These are phyloP conservation scores for Lavandula angustifolia DNA, from an alignment of 257 asterid genomes.

Conservation along the genomic window DNA sequence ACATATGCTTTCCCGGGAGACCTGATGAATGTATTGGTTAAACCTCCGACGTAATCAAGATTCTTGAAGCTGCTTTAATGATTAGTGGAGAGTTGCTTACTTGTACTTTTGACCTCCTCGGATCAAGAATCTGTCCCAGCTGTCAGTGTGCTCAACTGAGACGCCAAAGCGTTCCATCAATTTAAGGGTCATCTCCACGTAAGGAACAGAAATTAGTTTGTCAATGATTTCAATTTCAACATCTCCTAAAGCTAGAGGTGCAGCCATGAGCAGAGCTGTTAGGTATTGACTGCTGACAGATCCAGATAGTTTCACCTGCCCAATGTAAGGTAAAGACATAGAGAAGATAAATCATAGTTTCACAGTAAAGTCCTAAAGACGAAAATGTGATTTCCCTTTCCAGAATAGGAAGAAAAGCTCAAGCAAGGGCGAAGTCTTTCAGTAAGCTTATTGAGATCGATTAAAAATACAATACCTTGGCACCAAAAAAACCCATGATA, in stretches of 20 bases:
- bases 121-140: conserved; percentile 85
- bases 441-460: background rate
- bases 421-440: background rate
- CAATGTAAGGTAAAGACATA: conserved; percentile 20
- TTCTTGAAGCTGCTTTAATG: conserved; percentile 22
- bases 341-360: conserved; percentile 16
- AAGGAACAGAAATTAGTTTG: conserved; percentile 91
- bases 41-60: conserved; percentile 15
- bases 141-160: conserved; percentile 73
- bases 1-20: conserved; percentile 96
- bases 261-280: conserved; percentile 97
- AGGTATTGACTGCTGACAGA: conserved; percentile 94
- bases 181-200: conserved; percentile 96
- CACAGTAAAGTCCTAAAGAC: background rate
- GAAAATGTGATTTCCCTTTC: background rate
- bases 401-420: conserved; percentile 11
- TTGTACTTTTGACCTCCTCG: conserved; percentile 93
- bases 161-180: conserved; percentile 99
- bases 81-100: conserved; percentile 46
- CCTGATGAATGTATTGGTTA: conserved; percentile 40
- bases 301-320: conserved; percentile 97
- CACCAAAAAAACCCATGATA: background rate
- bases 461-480: conserved; percentile 14
- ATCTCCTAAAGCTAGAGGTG: conserved; percentile 88
- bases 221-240: conserved; percentile 92